Evolutionary conservation across 2,329 filamentous ascomycete genomes (phyloP).

Genomic region (Chrysoporthe cubensis): DNA sequence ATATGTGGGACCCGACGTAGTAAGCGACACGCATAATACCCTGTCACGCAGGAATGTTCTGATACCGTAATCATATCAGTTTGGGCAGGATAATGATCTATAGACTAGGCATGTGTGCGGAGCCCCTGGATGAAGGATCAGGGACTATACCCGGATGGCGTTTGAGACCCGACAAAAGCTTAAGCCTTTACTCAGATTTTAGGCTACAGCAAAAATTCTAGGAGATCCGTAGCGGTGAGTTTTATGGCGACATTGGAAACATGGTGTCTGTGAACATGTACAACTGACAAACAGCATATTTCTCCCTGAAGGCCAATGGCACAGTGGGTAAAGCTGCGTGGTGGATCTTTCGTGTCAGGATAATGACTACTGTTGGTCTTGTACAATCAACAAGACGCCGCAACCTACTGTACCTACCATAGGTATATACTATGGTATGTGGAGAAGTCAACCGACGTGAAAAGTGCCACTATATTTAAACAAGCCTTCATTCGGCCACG

Average conservation of each 20-base stretch:
- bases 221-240: not conserved
- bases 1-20: not conserved
- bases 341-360: too few species aligned
- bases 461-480: too few species aligned
- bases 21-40: constrained; percentile 8
- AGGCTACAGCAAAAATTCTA: not conserved
- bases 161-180: too few species aligned
- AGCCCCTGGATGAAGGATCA: not conserved
- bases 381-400: too few species aligned
- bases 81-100: not conserved
- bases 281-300: not conserved
- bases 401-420: too few species aligned
- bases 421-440: too few species aligned
- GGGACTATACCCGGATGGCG: not conserved
- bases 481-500: too few species aligned
- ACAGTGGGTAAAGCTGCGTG: not conserved
- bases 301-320: not conserved
- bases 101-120: not conserved
- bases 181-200: not conserved
- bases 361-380: too few species aligned
- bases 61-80: constrained; percentile 2
- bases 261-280: not conserved
- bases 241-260: not conserved
- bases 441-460: too few species aligned
- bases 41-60: not conserved